A percentile compares a stretch with the other conserved stretches of the same genome.
Evolutionary conservation across 164 flowering plant genomes (phyloP).

Genomic region (Saururus chinensis): DNA sequence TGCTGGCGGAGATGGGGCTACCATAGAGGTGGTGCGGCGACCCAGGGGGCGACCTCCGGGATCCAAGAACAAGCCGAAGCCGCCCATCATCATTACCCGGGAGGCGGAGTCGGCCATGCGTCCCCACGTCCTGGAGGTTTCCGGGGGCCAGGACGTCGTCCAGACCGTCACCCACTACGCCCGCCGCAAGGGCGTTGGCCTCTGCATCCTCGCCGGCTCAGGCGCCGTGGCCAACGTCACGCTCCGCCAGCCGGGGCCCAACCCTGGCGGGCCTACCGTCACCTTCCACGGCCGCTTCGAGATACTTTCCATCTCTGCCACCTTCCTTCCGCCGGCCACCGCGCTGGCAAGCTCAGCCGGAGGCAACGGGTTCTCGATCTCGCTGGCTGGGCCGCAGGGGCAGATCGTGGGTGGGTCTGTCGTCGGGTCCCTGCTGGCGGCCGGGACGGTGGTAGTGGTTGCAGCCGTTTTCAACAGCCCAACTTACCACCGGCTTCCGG

Average conservation of each 20-base stretch:
- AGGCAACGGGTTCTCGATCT: slow-evolving; percentile 30
- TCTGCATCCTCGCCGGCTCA: slow-evolving; percentile 49
- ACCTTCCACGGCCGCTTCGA: slow-evolving; percentile 72
- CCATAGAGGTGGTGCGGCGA: slow-evolving; percentile 43
- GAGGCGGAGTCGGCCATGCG: slow-evolving; percentile 48
- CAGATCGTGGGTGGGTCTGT: slow-evolving; percentile 69
- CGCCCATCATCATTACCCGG: slow-evolving; percentile 46
- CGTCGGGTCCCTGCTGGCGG: slow-evolving; percentile 40
- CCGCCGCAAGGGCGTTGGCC: slow-evolving; percentile 35
- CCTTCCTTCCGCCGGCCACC: slow-evolving; percentile 29
- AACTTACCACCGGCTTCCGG: slow-evolving; percentile 35
- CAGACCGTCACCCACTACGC: slow-evolving; percentile 35
- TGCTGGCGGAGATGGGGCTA: slow-evolving; percentile 29
- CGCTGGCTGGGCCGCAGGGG: slow-evolving; percentile 62
- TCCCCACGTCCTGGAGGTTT: slow-evolving; percentile 56
- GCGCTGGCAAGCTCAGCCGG: neutral
- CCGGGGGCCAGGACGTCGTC: slow-evolving; percentile 44
- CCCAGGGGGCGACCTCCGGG: slow-evolving; percentile 78
- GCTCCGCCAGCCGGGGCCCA: slow-evolving; percentile 51
- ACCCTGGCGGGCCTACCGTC: slow-evolving; percentile 39
- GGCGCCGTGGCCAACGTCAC: slow-evolving; percentile 65
- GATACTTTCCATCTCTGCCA: slow-evolving; percentile 59
- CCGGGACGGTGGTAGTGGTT: slow-evolving; percentile 38
- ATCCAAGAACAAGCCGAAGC: slow-evolving; percentile 66
- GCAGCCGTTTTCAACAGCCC: slow-evolving; percentile 49